Evolutionary conservation across 2,329 filamentous ascomycete species (phyloP).

Genomic region (Fusarium sarcochroum): DNA sequence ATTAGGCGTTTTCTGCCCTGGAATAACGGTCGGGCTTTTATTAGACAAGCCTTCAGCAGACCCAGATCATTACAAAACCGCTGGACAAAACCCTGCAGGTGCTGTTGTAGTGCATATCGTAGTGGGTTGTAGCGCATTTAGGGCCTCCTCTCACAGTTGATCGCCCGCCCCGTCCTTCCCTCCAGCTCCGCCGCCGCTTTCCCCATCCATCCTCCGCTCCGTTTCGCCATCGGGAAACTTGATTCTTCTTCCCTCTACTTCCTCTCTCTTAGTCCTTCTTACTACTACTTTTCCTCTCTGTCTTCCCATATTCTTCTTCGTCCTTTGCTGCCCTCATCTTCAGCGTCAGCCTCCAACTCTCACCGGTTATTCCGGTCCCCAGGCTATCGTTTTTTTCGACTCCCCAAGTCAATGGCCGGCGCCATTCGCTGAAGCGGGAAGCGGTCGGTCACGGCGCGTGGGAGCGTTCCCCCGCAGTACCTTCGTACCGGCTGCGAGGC

Average conservation of each 20-base stretch:
- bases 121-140: conserved; percentile 11
- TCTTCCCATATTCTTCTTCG: conserved; percentile 16
- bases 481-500: conserved; percentile 54
- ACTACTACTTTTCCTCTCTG: conserved; percentile 13
- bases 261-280: conserved; percentile 30
- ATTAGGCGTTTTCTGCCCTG: conserved; percentile 4
- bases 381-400: conserved; percentile 35
- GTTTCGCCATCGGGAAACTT: conserved; percentile 45
- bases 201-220: conserved; percentile 37
- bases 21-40: background rate
- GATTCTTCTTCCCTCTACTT: conserved; percentile 37
- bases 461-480: conserved; percentile 72
- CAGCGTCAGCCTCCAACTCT: conserved; percentile 21
- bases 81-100: conserved; percentile 31
- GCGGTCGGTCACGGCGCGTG: conserved; percentile 71
- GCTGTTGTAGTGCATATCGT: conserved; percentile 5
- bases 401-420: conserved; percentile 67
- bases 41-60: conserved; percentile 22
- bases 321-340: conserved; percentile 18
- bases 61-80: conserved; percentile 29
- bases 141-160: conserved; percentile 15
- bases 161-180: conserved; percentile 28
- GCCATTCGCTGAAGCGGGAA: conserved; percentile 66
- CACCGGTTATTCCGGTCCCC: conserved; percentile 23
- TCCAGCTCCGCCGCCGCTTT: conserved; percentile 31